These are phyloP conservation scores for Verruconis gallopava DNA, from an alignment of 2,329 filamentous ascomycete genomes.

Conservation along the genomic window DNA sequence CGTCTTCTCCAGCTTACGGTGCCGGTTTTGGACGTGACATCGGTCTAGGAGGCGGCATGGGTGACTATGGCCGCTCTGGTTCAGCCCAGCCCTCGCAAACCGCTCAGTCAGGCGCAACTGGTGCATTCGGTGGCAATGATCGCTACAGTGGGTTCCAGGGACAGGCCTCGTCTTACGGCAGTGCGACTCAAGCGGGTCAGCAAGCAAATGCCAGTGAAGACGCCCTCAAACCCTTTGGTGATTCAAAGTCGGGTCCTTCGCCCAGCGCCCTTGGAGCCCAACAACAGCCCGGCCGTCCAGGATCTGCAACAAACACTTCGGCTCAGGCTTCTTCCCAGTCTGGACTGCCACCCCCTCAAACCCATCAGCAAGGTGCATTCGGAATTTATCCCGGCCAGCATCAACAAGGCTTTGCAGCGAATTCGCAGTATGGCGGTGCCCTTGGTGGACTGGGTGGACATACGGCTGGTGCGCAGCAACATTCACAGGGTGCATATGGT, in stretches of 20 bases:
- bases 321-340: slow-evolving; percentile 39
- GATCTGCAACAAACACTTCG: slow-evolving; percentile 47
- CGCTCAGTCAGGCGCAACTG: slow-evolving; percentile 35
- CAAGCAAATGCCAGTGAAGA: slow-evolving; percentile 34
- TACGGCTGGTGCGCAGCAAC: slow-evolving; percentile 10
- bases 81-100: slow-evolving; percentile 43
- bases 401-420: slow-evolving; percentile 26
- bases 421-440: slow-evolving; percentile 10
- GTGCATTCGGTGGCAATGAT: slow-evolving; percentile 40
- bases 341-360: slow-evolving; percentile 40
- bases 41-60: slow-evolving; percentile 36
- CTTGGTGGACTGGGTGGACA: slow-evolving; percentile 10
- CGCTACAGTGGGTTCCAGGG: slow-evolving; percentile 46
- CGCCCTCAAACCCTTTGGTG: slow-evolving; percentile 43
- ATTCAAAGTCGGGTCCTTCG: slow-evolving; percentile 44
- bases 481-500: slow-evolving; percentile 9
- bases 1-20: slow-evolving; percentile 49
- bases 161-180: slow-evolving; percentile 34
- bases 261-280: slow-evolving; percentile 41
- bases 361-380: slow-evolving; percentile 42
- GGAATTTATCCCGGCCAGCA: slow-evolving; percentile 41
- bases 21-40: slow-evolving; percentile 37
- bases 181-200: slow-evolving; percentile 40
- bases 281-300: slow-evolving; percentile 49
- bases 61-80: slow-evolving; percentile 47